Percentiles rank a stretch among this genome's conserved stretches.
Evolutionary conservation across 805 yeast genomes (phyloP).

Genomic region (Cyberlindnera japonica): DNA sequence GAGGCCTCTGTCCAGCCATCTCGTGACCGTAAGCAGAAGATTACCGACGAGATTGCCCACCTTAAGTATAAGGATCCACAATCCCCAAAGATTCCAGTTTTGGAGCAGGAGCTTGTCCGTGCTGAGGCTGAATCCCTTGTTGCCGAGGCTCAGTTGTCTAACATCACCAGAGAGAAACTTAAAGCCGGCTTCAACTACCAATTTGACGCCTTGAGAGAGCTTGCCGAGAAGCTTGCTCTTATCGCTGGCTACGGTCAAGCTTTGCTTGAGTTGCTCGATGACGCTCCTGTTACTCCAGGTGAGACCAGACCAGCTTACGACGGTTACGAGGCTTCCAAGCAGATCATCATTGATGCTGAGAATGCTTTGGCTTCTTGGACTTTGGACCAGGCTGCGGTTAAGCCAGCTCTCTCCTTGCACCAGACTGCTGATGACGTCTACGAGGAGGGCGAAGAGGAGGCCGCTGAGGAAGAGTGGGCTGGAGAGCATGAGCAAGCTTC

Average conservation of each 20-base stretch:
- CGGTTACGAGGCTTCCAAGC: conserved; percentile 97
- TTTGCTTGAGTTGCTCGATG: conserved; percentile 90
- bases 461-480: conserved; percentile 36
- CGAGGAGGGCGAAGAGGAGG: conserved; percentile 41
- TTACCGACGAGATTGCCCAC: conserved; percentile 96
- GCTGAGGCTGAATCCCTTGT: conserved; percentile 99
- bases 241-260: conserved; percentile 99
- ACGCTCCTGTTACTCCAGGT: conserved; percentile 97
- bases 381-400: conserved; percentile 89
- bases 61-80: conserved; percentile 98
- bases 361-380: conserved; percentile 96
- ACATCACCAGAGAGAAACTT: conserved; percentile 95
- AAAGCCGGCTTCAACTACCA: conserved; percentile 97
- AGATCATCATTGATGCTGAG: conserved; percentile 96
- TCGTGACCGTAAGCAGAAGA: conserved; percentile 95
- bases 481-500: conserved; percentile 21
- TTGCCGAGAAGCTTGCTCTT: conserved; percentile 91
- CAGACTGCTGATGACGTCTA: conserved; percentile 64
- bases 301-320: conserved; percentile 98
- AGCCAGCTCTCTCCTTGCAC: conserved; percentile 86
- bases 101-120: conserved; percentile 97
- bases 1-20: conserved; percentile 98
- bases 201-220: conserved; percentile 92
- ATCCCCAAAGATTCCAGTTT: conserved; percentile 90
- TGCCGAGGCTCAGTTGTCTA: conserved; percentile 98